Percentiles rank a stretch among this genome's conserved stretches.
Evolutionary conservation across 1,284 basidiomycete genomes (phyloP).

Genomic region (Cutaneotrichosporon spelunceum): DNA sequence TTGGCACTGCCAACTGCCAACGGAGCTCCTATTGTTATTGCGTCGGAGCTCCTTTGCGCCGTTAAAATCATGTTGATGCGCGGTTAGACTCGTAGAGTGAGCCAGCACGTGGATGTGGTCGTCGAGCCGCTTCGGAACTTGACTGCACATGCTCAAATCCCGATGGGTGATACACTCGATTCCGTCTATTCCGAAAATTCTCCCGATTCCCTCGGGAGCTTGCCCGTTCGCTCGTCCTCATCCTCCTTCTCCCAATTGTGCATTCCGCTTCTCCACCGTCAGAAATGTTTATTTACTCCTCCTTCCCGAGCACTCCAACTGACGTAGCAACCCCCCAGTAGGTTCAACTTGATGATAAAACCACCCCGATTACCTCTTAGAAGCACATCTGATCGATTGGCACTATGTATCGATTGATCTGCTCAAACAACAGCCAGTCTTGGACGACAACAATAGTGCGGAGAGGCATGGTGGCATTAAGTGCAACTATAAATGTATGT

Average conservation of each 20-base stretch:
- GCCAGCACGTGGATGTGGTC: no score
- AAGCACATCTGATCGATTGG: no score
- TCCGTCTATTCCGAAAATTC: neutral
- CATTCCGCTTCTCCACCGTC: no score
- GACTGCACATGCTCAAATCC: neutral
- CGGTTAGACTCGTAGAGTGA: neutral
- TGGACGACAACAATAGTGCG: neutral
- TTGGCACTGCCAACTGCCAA: neutral
- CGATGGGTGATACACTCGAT: neutral
- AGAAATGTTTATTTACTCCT: no score
- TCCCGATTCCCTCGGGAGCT: no score
- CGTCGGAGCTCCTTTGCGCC: neutral
- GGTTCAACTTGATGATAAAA: no score
- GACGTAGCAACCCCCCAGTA: no score
- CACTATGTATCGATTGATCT: no score
- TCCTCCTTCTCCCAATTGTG: no score
- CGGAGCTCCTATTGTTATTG: neutral
- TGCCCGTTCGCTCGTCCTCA: no score
- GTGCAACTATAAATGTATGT: neutral
- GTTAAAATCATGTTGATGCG: neutral
- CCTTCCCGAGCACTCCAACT: no score
- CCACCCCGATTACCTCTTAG: no score
- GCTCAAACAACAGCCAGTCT: neutral
- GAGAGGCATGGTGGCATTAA: neutral
- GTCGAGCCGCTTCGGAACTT: neutral